Evolutionary conservation across 2,329 filamentous ascomycete genomes (phyloP), one percentile per base, ranked within the genome.

Genomic region (Cytospora leucostoma): DNA sequence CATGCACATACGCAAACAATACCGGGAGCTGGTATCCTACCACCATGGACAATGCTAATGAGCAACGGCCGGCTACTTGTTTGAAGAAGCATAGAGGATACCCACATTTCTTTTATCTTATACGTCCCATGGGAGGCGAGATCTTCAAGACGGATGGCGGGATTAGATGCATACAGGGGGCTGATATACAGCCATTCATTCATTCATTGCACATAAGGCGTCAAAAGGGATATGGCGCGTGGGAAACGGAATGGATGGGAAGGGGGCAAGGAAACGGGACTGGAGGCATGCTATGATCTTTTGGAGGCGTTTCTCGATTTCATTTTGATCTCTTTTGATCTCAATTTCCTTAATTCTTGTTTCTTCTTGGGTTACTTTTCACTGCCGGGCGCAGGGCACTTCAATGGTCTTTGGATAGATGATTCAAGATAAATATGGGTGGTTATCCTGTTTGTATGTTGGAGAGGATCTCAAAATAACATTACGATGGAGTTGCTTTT

Each of bases 51-150:
- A 17, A 21, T 47, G 44, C 21, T 53, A 57, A 58, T 53, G 60
- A 62, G 54, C 35, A 34, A 62, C 54, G 55, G 54, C 53, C 47
- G 60, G 40, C 35, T 7, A 58, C 51, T 62, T 62, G 53, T 62
- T 38, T 51, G 47, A 49, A 55, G 47, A 49, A 55, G 27, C 51
- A 61, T 55, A 57, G 60, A 49, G 54, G 52, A 52, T 57, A 62
- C 59, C 53, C 40, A 38, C 34, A 47, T 50, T 62, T 40, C 21
- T 47, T 27, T 62, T 61, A 33, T 37, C 19, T 57, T 44, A 58
- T 47, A 32, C 33, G 13, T 17, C 50, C 2, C 40, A 7, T 8
- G 7, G 7, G n/a, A n/a, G 1, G 7, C 11, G 19, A 5, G 7
- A 1, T n/a, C n/a, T 7, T 8, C n/a, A 47, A 19, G 44, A 11